Conservation (phyloP, 2,329 filamentous ascomycete genomes). For the Aureobasidium pullulans region DNA sequence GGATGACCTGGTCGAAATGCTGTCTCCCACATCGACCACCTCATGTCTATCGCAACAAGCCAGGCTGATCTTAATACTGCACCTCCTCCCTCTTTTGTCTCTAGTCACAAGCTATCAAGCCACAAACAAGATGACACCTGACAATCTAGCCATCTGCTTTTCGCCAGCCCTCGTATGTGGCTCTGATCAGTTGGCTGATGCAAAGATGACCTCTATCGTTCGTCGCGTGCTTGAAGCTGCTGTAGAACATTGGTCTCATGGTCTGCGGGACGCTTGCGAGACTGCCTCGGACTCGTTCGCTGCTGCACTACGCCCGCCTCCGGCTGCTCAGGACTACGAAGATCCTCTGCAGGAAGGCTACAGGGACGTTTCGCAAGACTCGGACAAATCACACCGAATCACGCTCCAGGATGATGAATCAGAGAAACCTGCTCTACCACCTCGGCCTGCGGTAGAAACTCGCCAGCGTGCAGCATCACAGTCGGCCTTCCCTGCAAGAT, state of each 20-base stretch:
- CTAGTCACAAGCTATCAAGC: constrained; percentile 38
- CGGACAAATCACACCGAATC: constrained; percentile 31
- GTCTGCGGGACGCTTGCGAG: constrained; percentile 35
- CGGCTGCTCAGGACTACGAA: constrained; percentile 38
- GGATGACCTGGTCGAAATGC: constrained; percentile 38
- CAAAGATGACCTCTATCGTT: constrained; percentile 46
- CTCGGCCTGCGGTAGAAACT: constrained; percentile 4
- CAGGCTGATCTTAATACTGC: constrained; percentile 41
- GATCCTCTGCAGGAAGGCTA: constrained; percentile 35
- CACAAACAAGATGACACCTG: constrained; percentile 49
- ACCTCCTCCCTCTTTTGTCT: constrained; percentile 46
- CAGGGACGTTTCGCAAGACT: neutral
- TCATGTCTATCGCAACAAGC: constrained; percentile 39
- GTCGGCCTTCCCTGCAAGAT: constrained; percentile 3
- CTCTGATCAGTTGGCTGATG: constrained; percentile 48
- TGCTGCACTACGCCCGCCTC: constrained; percentile 34
- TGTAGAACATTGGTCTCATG: constrained; percentile 39
- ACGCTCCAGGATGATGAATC: constrained; percentile 31
- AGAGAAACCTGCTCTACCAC: constrained; percentile 19
- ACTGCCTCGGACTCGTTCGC: constrained; percentile 32
- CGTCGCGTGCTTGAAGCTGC: constrained; percentile 42
- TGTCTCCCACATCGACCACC: constrained; percentile 39
- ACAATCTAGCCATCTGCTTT: constrained; percentile 49
- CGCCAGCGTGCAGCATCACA: neutral
- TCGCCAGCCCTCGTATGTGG: constrained; percentile 46